A percentile compares a stretch with the other conserved stretches of the same genome.
Conservation (phyloP, 2,329 filamentous ascomycete genomes). For the Trichophyton mentagrophytes region DNA sequence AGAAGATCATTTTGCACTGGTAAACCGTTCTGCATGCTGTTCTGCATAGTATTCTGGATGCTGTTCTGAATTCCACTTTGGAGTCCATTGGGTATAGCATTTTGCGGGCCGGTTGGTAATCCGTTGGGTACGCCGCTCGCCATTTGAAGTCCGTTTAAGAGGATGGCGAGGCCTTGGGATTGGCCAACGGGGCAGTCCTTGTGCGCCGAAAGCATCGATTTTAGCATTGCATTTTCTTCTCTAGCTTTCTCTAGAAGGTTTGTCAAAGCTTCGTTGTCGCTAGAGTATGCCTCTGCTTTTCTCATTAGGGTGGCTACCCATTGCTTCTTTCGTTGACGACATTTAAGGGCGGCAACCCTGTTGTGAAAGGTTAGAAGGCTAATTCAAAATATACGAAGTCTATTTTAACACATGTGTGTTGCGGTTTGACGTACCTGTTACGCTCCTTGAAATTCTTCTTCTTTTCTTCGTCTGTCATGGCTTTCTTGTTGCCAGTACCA, state of each 20-base stretch:
- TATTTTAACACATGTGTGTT: neutral
- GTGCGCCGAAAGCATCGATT: constrained; percentile 82
- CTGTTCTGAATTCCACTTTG: neutral
- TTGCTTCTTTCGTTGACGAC: constrained; percentile 95
- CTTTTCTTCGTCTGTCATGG: constrained; percentile 98
- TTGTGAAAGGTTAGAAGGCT: constrained; percentile 17
- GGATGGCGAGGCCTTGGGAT: constrained; percentile 54
- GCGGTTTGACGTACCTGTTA: constrained; percentile 57
- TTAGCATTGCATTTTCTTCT: constrained; percentile 89
- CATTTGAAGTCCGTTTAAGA: constrained; percentile 12
- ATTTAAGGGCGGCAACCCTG: constrained; percentile 92
- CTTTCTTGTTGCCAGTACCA: constrained; percentile 45
- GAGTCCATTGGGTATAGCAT: neutral
- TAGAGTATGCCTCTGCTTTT: constrained; percentile 87
- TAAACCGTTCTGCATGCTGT: neutral
- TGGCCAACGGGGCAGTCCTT: constrained; percentile 93
- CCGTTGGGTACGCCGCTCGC: neutral
- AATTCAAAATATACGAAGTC: constrained; percentile 13
- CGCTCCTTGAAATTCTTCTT: constrained; percentile 94
- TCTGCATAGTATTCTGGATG: neutral
- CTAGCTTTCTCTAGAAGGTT: constrained; percentile 71
- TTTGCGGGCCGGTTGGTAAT: neutral
- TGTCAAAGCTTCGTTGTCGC: constrained; percentile 78
- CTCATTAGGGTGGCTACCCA: constrained; percentile 90
- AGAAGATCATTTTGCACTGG: neutral